These are phyloP conservation scores for Euptelea pleiosperma DNA, from an alignment of 164 flowering plant genomes.

Conservation along the genomic window DNA sequence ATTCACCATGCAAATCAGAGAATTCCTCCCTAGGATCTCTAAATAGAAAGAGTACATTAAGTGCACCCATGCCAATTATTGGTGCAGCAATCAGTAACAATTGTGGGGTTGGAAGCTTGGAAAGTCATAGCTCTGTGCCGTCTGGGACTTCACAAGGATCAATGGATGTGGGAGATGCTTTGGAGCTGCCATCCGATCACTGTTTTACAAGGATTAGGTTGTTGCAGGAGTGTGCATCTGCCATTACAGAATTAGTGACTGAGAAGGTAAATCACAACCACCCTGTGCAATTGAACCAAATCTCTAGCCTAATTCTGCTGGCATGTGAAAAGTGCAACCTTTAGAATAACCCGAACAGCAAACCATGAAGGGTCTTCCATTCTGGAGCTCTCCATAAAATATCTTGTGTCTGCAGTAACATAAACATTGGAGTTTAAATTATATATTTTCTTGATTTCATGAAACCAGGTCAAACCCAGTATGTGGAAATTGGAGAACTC, in stretches of 20 bases:
- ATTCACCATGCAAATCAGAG: slow-evolving; percentile 40
- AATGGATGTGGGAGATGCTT: slow-evolving; percentile 52
- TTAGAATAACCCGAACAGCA: too few species aligned
- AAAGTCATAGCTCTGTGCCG: slow-evolving; percentile 68
- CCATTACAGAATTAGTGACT: slow-evolving; percentile 65
- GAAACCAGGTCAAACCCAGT: too few species aligned
- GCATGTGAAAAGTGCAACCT: too few species aligned
- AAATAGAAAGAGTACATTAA: slow-evolving; percentile 26
- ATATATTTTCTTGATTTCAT: too few species aligned
- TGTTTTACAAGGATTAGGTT: slow-evolving; percentile 71
- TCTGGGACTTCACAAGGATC: slow-evolving; percentile 79
- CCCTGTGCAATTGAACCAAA: background rate
- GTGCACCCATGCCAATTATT: slow-evolving; percentile 69
- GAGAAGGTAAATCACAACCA: slow-evolving; percentile 56
- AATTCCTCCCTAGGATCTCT: slow-evolving; percentile 31
- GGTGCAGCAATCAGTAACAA: slow-evolving; percentile 34
- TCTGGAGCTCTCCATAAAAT: too few species aligned
- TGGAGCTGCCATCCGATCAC: slow-evolving; percentile 74
- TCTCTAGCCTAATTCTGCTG: background rate
- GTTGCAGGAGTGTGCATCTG: slow-evolving; percentile 74
- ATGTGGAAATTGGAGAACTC: too few species aligned
- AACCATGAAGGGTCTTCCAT: too few species aligned
- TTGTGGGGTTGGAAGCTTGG: slow-evolving; percentile 49
- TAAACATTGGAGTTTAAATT: too few species aligned
- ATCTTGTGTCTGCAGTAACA: too few species aligned